Conservation (phyloP, 495 filamentous ascomycete genomes). For the Antarctomyces pellizariae region DNA sequence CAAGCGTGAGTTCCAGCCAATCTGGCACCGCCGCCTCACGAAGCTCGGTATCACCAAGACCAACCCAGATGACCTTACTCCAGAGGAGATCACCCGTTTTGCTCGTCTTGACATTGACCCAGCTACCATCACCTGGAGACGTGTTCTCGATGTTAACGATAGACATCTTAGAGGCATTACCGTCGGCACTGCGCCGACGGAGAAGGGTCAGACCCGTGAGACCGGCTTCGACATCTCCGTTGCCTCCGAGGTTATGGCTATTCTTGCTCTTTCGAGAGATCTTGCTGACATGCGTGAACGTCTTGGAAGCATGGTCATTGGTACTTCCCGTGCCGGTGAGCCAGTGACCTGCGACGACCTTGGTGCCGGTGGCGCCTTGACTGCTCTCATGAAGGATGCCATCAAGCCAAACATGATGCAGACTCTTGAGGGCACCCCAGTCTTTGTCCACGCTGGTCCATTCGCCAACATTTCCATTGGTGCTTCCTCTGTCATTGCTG, state of each 20-base stretch:
- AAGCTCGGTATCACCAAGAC: conserved; percentile 94
- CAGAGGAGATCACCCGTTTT: conserved; percentile 70
- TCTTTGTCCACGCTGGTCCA: conserved; percentile 89
- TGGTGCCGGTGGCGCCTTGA: conserved; percentile 74
- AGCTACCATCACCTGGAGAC: conserved; percentile 88
- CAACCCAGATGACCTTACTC: conserved; percentile 67
- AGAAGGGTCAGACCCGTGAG: conserved; percentile 63
- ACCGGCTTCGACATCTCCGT: conserved; percentile 96
- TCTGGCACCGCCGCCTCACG: conserved; percentile 80
- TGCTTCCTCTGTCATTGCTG: conserved; percentile 80
- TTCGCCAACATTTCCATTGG: conserved; percentile 98
- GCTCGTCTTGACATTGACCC: conserved; percentile 90
- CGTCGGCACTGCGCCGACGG: conserved; percentile 66
- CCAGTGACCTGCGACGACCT: conserved; percentile 92
- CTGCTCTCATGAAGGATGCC: conserved; percentile 90
- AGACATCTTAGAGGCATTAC: conserved; percentile 74
- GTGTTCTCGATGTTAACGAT: conserved; percentile 93
- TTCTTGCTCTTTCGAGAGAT: conserved; percentile 76
- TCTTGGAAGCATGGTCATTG: conserved; percentile 91
- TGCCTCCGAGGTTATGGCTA: conserved; percentile 95
- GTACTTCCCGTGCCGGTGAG: conserved; percentile 60
- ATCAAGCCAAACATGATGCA: conserved; percentile 99
- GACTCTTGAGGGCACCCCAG: conserved; percentile 86
- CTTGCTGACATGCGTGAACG: conserved; percentile 82
- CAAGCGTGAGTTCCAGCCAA: conserved; percentile 60